Percentiles rank a stretch among this genome's conserved stretches.
Evolutionary conservation across 441 rosid genomes (phyloP).

Genomic region (Caryocar brasiliense): DNA sequence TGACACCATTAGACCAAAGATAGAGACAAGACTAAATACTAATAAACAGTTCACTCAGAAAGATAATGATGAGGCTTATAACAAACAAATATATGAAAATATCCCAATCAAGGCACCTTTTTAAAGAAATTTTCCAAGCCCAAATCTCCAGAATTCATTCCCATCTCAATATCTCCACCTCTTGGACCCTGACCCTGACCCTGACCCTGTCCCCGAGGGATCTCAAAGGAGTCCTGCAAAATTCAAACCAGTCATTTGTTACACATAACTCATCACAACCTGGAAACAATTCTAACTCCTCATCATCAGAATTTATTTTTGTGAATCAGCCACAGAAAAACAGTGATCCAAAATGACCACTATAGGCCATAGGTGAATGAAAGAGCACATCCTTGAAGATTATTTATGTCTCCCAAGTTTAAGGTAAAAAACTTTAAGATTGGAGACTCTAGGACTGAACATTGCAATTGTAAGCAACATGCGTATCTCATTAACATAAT

Average conservation of each 20-base stretch:
- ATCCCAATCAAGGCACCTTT: constrained; percentile 38
- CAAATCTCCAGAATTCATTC: constrained; percentile 61
- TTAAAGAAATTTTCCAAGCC: constrained; percentile 80
- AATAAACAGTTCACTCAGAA: not conserved
- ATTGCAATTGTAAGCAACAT: not conserved
- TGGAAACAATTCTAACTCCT: not conserved
- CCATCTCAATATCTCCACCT: constrained; percentile 69
- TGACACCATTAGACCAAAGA: not conserved
- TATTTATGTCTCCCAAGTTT: no score
- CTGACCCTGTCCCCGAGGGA: constrained; percentile 59
- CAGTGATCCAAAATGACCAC: not conserved
- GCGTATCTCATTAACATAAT: not conserved
- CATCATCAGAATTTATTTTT: no score
- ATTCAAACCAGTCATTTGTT: constrained; percentile 8
- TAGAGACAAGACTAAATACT: not conserved
- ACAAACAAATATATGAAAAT: not conserved
- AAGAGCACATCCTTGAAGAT: not conserved
- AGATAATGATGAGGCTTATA: not conserved
- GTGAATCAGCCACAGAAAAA: not conserved
- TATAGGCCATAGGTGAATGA: no score
- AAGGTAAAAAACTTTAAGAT: not conserved
- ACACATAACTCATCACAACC: not conserved
- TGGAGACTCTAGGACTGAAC: not conserved
- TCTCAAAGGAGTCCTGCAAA: constrained; percentile 76
- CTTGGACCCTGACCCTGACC: constrained; percentile 51